Evolutionary conservation across 306 rosid species (phyloP), one percentile per base, ranked within the genome.

Genomic region (Ceratonia siliqua): DNA sequence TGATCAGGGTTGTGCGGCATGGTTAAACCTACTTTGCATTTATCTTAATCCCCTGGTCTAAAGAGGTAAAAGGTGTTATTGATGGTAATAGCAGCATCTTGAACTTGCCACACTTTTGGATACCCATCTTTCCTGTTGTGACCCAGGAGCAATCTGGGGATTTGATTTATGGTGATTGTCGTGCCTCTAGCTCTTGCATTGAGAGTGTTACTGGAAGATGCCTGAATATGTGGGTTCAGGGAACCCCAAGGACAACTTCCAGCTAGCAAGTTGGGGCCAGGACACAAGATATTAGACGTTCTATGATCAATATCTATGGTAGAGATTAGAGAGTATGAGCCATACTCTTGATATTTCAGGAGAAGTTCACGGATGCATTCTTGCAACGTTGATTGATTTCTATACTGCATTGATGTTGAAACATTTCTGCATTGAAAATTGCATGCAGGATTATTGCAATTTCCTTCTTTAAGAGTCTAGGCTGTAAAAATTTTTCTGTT

Each of bases 321-420:
- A 12, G 6, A 43, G 13, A 20, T 33, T 58, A 43, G n/a, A 52
- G 39, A 50, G 20, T 18, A 32, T 45, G 75, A 30, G 55, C 70
- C 38, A 38, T 57, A 28, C 61, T 36, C 8, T 30, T 46, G 15
- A 13, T 55, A 20, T 55, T 45, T 5, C 50, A 38, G 38, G 67
- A 41, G 45, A 18, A 46, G 30, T 57, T 50, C 30, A 11, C 41
- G 14, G 24, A 9, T 59, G 14, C 6, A 35, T 70, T 27, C 67
- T 81, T 71, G 49, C 18, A 17, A 36, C 48, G 65, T 58, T 57
- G 46, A 21, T 32, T 72, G 39, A 8, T 57, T 50, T 32, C 48
- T 21, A 39, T 38, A 17, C n/a, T 32, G 48, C 69, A 48, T 74
- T 21, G 22, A 24, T 36, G 17, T 11, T 50, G 8, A 17, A 21